Conservation (phyloP, 306 rosid genomes). For the Cicer pinnatifidum region DNA sequence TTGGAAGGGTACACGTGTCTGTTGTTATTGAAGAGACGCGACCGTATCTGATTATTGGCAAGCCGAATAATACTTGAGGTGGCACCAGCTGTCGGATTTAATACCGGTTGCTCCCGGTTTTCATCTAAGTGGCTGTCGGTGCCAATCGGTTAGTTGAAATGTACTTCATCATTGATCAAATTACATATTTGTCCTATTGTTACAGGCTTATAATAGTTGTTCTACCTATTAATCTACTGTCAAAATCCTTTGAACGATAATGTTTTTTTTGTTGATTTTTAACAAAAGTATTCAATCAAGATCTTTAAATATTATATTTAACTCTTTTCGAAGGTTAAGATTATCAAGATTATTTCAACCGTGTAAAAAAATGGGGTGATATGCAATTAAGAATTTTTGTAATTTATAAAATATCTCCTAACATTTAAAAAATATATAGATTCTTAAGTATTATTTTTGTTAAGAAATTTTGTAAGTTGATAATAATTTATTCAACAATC, state of each 20-base stretch:
- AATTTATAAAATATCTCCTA: too few relatives aligned
- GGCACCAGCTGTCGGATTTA: slow-evolving; percentile 55
- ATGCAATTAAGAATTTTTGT: too few relatives aligned
- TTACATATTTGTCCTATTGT: slow-evolving; percentile 26
- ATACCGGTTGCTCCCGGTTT: slow-evolving; percentile 51
- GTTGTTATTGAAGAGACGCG: neutral
- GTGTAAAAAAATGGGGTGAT: too few relatives aligned
- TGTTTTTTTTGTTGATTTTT: too few relatives aligned
- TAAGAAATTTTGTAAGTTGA: too few relatives aligned
- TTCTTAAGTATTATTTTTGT: too few relatives aligned
- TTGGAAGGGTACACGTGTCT: slow-evolving; percentile 17
- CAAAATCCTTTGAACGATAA: neutral
- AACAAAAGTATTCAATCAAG: too few relatives aligned
- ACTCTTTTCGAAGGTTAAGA: too few relatives aligned
- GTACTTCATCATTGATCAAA: slow-evolving; percentile 3
- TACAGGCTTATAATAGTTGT: neutral
- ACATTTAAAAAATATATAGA: too few relatives aligned
- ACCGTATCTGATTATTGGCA: neutral
- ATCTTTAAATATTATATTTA: too few relatives aligned
- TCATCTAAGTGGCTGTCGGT: slow-evolving; percentile 59
- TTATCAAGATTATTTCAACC: too few relatives aligned
- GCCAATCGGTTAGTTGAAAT: slow-evolving; percentile 44
- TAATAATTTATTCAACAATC: too few relatives aligned
- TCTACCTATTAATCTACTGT: slow-evolving; percentile 19
- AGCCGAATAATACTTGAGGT: slow-evolving; percentile 20